Evolutionary conservation across 306 rosid genomes (phyloP).

Genomic region (Quercus wislizeni): DNA sequence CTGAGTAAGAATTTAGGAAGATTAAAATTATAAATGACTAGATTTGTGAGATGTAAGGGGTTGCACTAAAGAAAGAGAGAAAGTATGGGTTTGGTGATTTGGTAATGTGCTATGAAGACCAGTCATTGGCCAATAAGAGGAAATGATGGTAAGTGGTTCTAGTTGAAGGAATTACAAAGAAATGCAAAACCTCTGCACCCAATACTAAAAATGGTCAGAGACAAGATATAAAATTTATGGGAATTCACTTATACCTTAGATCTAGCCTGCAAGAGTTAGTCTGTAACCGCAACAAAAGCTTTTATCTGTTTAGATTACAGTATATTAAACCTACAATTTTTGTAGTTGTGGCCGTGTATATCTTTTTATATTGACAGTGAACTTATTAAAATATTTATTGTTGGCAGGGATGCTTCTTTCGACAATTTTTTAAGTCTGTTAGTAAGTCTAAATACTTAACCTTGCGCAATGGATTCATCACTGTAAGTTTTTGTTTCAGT

Average conservation of each 20-base stretch:
- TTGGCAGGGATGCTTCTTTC: constrained; percentile 81
- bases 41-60: not conserved
- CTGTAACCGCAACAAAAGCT: not conserved
- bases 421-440: constrained; percentile 84
- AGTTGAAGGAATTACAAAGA: not conserved
- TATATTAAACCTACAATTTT: not conserved
- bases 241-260: not conserved
- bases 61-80: not conserved
- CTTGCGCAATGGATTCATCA: constrained; percentile 81
- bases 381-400: not conserved
- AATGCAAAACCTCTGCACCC: not conserved
- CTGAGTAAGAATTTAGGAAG: not conserved
- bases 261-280: not conserved
- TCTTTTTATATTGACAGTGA: constrained; percentile 1
- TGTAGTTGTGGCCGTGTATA: not conserved
- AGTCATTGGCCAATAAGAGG: not conserved
- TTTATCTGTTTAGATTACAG: not conserved
- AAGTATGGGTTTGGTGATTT: not conserved
- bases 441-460: constrained; percentile 65
- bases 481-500: constrained; percentile 47
- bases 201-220: not conserved
- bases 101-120: not conserved
- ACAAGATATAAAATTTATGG: not conserved
- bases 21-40: not conserved
- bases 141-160: not conserved